These are phyloP conservation scores for Kodamaea alishanica DNA, from an alignment of 1,139 yeast species.

Conservation along the genomic window DNA sequence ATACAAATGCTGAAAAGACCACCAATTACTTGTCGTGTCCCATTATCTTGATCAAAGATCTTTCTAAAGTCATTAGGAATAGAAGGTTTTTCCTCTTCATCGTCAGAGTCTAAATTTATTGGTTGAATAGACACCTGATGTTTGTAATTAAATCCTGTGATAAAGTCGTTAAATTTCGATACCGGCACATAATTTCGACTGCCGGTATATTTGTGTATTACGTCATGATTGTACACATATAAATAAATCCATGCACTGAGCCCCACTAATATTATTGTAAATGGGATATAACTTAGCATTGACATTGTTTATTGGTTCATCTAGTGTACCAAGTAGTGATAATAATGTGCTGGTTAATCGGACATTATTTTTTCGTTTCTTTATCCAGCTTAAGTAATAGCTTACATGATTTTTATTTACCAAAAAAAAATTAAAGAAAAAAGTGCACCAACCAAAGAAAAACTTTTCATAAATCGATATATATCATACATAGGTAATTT, in stretches of 20 bases:
- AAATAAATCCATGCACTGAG: slow-evolving; percentile 21
- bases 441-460: slow-evolving; percentile 1
- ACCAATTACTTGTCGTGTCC: slow-evolving; percentile 17
- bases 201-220: slow-evolving; percentile 24
- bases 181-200: slow-evolving; percentile 11
- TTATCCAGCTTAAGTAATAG: too few relatives aligned
- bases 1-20: slow-evolving; percentile 28
- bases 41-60: slow-evolving; percentile 5
- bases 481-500: not conserved
- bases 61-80: slow-evolving; percentile 5
- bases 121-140: slow-evolving; percentile 1
- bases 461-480: not conserved
- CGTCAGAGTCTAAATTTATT: slow-evolving; percentile 18
- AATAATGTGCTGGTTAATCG: too few relatives aligned
- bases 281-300: slow-evolving; percentile 12
- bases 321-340: not conserved
- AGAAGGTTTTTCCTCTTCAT: slow-evolving; percentile 12
- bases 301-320: slow-evolving; percentile 2
- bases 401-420: not conserved
- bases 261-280: slow-evolving; percentile 14
- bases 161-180: slow-evolving; percentile 20
- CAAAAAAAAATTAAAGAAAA: not conserved
- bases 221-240: slow-evolving; percentile 24
- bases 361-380: too few relatives aligned
- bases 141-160: slow-evolving; percentile 6